Percentiles rank a stretch among this genome's conserved stretches.
Conservation (phyloP, 1,284 basidiomycete species). For the Stereum hirsutum region DNA sequence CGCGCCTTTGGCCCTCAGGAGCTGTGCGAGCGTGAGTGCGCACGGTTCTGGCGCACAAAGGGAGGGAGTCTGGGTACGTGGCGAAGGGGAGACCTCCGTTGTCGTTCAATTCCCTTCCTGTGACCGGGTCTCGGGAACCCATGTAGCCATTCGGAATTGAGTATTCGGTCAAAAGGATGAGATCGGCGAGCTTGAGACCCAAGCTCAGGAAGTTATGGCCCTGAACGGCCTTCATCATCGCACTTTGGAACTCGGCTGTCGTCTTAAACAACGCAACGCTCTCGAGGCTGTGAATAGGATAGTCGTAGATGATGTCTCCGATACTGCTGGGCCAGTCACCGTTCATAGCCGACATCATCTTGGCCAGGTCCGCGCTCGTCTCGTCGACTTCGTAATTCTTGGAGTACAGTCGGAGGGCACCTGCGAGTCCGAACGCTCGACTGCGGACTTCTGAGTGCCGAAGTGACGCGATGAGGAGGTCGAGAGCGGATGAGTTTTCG, state of each 20-base stretch:
- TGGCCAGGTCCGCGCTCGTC: conserved; percentile 31
- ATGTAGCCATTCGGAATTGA: conserved; percentile 47
- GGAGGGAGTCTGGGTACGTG: conserved; percentile 45
- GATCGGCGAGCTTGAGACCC: conserved; percentile 34
- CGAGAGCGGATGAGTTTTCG: conserved; percentile 29
- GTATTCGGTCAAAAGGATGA: conserved; percentile 49
- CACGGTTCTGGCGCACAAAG: conserved; percentile 42
- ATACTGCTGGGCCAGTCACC: conserved; percentile 37
- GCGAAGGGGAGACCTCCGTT: conserved; percentile 48
- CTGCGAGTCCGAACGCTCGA: conserved; percentile 39
- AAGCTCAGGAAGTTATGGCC: conserved; percentile 41
- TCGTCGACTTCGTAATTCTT: conserved; percentile 34
- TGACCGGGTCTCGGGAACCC: conserved; percentile 31
- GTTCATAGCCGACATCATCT: conserved; percentile 27
- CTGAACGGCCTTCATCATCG: conserved; percentile 37
- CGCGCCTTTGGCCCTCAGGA: too few relatives aligned
- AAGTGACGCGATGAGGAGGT: conserved; percentile 43
- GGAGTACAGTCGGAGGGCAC: conserved; percentile 38
- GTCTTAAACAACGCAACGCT: conserved; percentile 30
- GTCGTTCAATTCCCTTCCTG: conserved; percentile 27
- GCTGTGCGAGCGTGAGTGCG: conserved; percentile 29
- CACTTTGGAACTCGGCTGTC: conserved; percentile 34
- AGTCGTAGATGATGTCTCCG: conserved; percentile 34
- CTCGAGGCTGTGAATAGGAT: conserved; percentile 39
- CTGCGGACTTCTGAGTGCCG: conserved; percentile 42